A percentile compares a stretch with the other conserved stretches of the same genome.
Evolutionary conservation across 176 grass and related monocot species (phyloP).

Genomic region (sorghum (Sorghum bicolor)): Sorghum_bicolor_NCBIv3 NC_012870.2:59024001-59024500

Average conservation of each 20-base stretch:
- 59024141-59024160: constrained; percentile 10
- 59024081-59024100: constrained; percentile 32
- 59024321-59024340: constrained; percentile 37
- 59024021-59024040: constrained; percentile 22
- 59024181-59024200: constrained; percentile 18
- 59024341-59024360: constrained; percentile 37
- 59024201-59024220: constrained; percentile 30
- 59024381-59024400: constrained; percentile 35
- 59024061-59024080: constrained; percentile 23
- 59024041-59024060: constrained; percentile 22
- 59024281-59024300: constrained; percentile 40
- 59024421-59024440: constrained; percentile 14
- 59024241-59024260: not conserved
- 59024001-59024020: constrained; percentile 23
- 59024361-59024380: constrained; percentile 35
- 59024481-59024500: constrained; percentile 31
- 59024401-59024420: constrained; percentile 32
- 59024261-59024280: constrained; percentile 19
- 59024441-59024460: constrained; percentile 20
- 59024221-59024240: not conserved
- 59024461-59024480: constrained; percentile 2
- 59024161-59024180: not conserved
- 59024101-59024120: constrained; percentile 22
- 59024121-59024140: constrained; percentile 24
- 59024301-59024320: constrained; percentile 33